These are phyloP conservation scores for Samsoniella hepiali DNA, from an alignment of 2,329 filamentous ascomycete species.

Conservation along the genomic window DNA sequence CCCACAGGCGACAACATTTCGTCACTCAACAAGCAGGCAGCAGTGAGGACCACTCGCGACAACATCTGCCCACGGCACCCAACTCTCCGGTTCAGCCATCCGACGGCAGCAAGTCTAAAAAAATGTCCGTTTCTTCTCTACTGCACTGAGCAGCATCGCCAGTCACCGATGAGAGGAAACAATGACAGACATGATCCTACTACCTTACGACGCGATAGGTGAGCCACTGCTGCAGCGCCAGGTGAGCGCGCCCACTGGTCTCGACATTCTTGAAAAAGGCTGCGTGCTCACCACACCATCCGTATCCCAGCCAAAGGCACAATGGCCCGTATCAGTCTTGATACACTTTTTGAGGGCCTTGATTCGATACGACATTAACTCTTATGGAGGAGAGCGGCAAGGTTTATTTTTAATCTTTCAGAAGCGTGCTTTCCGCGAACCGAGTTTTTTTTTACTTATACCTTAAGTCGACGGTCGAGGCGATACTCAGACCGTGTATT, in stretches of 20 bases:
- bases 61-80: constrained; percentile 27
- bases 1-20: background rate
- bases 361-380: background rate
- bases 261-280: background rate
- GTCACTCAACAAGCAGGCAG: constrained; percentile 12
- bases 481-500: constrained; percentile 2
- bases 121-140: constrained; percentile 27
- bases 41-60: constrained; percentile 20
- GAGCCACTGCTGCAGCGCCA: constrained; percentile 2
- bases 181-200: background rate
- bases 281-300: background rate
- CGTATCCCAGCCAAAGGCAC: background rate
- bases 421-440: background rate
- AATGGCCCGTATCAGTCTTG: background rate
- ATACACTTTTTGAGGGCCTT: background rate
- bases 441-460: background rate
- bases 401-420: background rate
- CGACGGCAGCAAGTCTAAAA: constrained; percentile 21
- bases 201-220: too few species aligned
- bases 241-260: constrained; percentile 3
- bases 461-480: background rate
- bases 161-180: background rate
- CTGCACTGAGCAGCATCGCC: constrained; percentile 9
- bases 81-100: constrained; percentile 25
- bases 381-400: background rate